A percentile compares a stretch with the other conserved stretches of the same genome.
These are phyloP conservation scores for Tylopilus subfusipes DNA, from an alignment of 768 basidiomycete species.

Conservation along the genomic window DNA sequence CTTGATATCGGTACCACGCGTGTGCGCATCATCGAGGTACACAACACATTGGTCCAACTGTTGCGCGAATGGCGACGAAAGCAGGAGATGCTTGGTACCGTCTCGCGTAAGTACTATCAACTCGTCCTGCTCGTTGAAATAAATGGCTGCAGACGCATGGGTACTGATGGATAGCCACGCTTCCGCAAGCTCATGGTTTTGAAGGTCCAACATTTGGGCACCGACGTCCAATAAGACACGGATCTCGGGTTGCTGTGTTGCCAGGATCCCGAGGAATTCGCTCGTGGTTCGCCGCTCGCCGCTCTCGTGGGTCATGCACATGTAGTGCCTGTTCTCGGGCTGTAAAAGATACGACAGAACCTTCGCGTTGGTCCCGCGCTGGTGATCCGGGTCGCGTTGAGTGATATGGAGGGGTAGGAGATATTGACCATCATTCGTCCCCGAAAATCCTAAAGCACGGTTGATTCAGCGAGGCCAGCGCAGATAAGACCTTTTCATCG, in stretches of 20 bases:
- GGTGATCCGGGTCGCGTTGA: constrained; percentile 28
- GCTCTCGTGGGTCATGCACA: constrained; percentile 3
- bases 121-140: constrained; percentile 27
- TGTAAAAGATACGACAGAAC: constrained; percentile 29
- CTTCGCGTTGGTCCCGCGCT: constrained; percentile 44
- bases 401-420: constrained; percentile 33
- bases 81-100: constrained; percentile 26
- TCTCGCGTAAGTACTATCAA: no score
- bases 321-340: constrained; percentile 19
- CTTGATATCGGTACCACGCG: constrained; percentile 38
- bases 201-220: constrained; percentile 40
- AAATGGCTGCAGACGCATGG: constrained; percentile 35
- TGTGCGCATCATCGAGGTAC: constrained; percentile 41
- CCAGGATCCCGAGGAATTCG: constrained; percentile 29
- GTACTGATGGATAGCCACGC: constrained; percentile 37
- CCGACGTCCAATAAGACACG: constrained; percentile 54
- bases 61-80: no score
- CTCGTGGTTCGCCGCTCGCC: constrained; percentile 15
- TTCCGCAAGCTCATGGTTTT: constrained; percentile 38
- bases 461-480: not conserved
- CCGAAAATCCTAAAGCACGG: constrained; percentile 32
- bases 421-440: constrained; percentile 40
- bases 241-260: constrained; percentile 34
- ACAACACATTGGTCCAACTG: constrained; percentile 35
- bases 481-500: not conserved